Percentiles rank a stretch among this genome's conserved stretches.
These are phyloP conservation scores for Cymbopogon flexuosus DNA, from an alignment of 202 grass and related monocot genomes.

Conservation along the genomic window DNA sequence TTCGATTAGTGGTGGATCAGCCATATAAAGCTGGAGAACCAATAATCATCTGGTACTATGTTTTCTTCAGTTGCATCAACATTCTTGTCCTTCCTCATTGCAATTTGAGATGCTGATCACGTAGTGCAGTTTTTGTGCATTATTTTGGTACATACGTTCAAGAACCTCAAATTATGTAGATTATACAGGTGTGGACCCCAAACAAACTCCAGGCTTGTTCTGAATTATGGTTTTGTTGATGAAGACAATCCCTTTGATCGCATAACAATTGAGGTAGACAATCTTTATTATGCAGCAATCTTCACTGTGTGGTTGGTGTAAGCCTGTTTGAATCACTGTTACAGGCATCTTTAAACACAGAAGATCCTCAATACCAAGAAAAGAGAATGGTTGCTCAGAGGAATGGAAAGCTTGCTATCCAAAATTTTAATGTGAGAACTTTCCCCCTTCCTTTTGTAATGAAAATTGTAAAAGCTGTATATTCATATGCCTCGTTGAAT, in stretches of 20 bases:
- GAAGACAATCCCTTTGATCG: constrained; percentile 97
- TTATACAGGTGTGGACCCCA: constrained; percentile 92
- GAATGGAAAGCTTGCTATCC: constrained; percentile 88
- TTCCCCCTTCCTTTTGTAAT: constrained; percentile 7
- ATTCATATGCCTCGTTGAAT: constrained; percentile 36
- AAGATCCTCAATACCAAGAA: constrained; percentile 98
- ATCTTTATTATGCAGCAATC: constrained; percentile 1
- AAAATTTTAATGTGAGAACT: constrained; percentile 80
- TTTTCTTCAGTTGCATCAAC: constrained; percentile 32
- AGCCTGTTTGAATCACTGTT: constrained; percentile 23
- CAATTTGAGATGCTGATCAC: not conserved
- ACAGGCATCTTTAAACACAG: constrained; percentile 88
- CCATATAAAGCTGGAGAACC: constrained; percentile 81
- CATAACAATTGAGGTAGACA: constrained; percentile 71
- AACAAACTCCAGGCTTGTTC: constrained; percentile 90
- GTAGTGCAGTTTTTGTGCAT: constrained; percentile 3
- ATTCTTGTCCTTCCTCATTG: constrained; percentile 9
- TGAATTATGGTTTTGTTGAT: constrained; percentile 98
- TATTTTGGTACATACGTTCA: constrained; percentile 3
- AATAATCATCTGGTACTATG: constrained; percentile 82
- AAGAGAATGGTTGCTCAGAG: constrained; percentile 98
- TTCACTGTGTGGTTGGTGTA: constrained; percentile 22
- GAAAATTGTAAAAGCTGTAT: constrained; percentile 17
- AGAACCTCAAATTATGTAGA: constrained; percentile 48
- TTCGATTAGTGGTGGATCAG: constrained; percentile 80